Evolutionary conservation across 495 filamentous ascomycete species (phyloP).

Genomic region (Amniculicola lignicola): DNA sequence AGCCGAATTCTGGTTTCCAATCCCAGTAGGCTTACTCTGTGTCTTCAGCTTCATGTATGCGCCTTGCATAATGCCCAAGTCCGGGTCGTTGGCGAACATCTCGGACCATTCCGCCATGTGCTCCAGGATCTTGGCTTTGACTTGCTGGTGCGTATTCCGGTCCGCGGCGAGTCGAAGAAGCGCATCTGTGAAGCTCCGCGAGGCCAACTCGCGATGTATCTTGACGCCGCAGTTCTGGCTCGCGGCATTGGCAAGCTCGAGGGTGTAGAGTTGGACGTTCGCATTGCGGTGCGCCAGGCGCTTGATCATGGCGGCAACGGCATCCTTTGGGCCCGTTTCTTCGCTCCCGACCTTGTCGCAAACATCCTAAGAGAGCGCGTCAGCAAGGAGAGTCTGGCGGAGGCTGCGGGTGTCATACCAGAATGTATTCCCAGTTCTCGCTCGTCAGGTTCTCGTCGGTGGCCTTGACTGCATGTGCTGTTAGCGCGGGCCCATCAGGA

Average conservation of each 20-base stretch:
- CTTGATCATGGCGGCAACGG: conserved; percentile 91
- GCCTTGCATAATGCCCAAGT: conserved; percentile 96
- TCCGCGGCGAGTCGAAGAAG: conserved; percentile 86
- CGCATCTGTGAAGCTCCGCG: conserved; percentile 93
- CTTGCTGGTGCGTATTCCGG: conserved; percentile 89
- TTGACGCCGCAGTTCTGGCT: conserved; percentile 90
- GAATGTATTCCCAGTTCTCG: conserved; percentile 98
- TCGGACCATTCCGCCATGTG: conserved; percentile 94
- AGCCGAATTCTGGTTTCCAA: background rate
- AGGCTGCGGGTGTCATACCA: conserved; percentile 49
- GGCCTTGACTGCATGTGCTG: conserved; percentile 72
- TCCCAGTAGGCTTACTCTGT: conserved; percentile 56
- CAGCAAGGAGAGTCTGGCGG: too few relatives aligned
- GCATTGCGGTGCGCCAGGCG: conserved; percentile 94
- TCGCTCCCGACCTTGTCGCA: conserved; percentile 80
- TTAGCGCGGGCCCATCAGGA: conserved; percentile 2
- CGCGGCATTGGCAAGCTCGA: conserved; percentile 93
- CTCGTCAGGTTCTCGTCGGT: conserved; percentile 97
- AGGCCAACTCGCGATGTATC: conserved; percentile 91
- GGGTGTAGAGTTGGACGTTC: conserved; percentile 97
- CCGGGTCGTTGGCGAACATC: conserved; percentile 87
- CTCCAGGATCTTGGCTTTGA: conserved; percentile 95
- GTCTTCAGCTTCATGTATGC: conserved; percentile 85
- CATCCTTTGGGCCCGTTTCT: conserved; percentile 79
- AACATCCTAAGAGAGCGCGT: conserved; percentile 67